Evolutionary conservation across 23 red algal species (phyloP).

Genomic region (Gracilaria domingensis): DNA sequence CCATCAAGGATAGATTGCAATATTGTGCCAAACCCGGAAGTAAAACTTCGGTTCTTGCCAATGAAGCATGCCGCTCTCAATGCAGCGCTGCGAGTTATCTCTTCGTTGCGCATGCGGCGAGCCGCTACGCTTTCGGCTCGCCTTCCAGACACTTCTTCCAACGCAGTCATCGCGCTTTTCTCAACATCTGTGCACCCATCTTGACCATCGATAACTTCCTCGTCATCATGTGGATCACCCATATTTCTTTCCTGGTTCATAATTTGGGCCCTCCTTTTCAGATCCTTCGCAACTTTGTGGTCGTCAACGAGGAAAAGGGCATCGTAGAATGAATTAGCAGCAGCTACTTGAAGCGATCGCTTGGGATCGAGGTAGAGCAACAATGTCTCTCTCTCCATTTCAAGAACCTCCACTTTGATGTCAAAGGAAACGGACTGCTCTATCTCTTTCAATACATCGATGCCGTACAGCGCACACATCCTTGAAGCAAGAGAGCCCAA

Average conservation of each 20-base stretch:
- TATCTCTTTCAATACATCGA: slow-evolving; percentile 29
- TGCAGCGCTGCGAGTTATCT: slow-evolving; percentile 30
- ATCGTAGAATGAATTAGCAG: slow-evolving; percentile 56
- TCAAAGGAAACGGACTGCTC: slow-evolving; percentile 20
- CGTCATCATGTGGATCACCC: neutral
- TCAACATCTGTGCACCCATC: neutral
- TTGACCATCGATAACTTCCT: slow-evolving; percentile 44
- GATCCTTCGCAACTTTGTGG: slow-evolving; percentile 30
- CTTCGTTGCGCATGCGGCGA: slow-evolving; percentile 34
- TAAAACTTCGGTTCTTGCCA: slow-evolving; percentile 54
- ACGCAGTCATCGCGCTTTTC: neutral
- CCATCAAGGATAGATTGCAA: slow-evolving; percentile 62
- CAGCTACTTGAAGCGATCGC: slow-evolving; percentile 21
- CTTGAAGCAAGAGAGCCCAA: slow-evolving; percentile 50
- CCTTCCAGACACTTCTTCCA: slow-evolving; percentile 17
- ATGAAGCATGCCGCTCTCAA: slow-evolving; percentile 24
- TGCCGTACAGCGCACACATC: slow-evolving; percentile 58
- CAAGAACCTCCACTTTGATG: slow-evolving; percentile 29
- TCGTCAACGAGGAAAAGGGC: slow-evolving; percentile 55
- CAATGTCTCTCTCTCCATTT: slow-evolving; percentile 18
- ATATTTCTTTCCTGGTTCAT: neutral
- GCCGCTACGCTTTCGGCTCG: slow-evolving; percentile 13
- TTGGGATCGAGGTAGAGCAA: slow-evolving; percentile 42
- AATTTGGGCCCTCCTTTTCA: neutral
- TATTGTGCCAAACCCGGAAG: slow-evolving; percentile 38